These are phyloP conservation scores for Didymella segeticola DNA, from an alignment of 2,329 filamentous ascomycete genomes.

Conservation along the genomic window DNA sequence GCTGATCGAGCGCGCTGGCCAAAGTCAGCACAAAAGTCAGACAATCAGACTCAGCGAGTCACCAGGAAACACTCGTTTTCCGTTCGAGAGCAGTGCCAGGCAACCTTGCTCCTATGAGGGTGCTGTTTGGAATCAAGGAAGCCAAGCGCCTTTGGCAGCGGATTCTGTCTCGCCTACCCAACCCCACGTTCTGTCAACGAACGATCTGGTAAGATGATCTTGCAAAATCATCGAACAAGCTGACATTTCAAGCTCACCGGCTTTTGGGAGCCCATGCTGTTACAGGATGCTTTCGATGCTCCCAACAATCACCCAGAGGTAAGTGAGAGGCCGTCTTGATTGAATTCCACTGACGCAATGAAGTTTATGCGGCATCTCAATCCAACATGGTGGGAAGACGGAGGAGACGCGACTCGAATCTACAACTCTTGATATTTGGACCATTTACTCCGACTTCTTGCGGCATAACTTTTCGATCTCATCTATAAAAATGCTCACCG, in stretches of 20 bases:
- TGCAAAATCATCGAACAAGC: not conserved
- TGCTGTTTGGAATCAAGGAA: not conserved
- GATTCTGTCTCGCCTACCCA: not conserved
- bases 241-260: slow-evolving; percentile 1
- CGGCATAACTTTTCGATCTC: no score
- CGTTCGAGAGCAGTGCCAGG: not conserved
- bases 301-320: not conserved
- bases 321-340: not conserved
- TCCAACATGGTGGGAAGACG: not conserved
- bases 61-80: not conserved
- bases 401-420: no score
- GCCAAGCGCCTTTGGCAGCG: not conserved
- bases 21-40: not conserved
- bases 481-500: not conserved
- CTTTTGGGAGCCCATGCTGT: slow-evolving; percentile 7
- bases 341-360: not conserved
- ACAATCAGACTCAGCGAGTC: not conserved
- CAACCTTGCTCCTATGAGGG: not conserved
- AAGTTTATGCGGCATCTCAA: not conserved
- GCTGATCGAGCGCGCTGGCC: slow-evolving; percentile 5
- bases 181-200: not conserved
- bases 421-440: no score
- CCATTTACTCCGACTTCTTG: no score
- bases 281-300: slow-evolving; percentile 5
- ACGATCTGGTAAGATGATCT: not conserved